Conservation (phyloP, 495 filamentous ascomycete genomes). For the Penicillium bialowiezense region DNA sequence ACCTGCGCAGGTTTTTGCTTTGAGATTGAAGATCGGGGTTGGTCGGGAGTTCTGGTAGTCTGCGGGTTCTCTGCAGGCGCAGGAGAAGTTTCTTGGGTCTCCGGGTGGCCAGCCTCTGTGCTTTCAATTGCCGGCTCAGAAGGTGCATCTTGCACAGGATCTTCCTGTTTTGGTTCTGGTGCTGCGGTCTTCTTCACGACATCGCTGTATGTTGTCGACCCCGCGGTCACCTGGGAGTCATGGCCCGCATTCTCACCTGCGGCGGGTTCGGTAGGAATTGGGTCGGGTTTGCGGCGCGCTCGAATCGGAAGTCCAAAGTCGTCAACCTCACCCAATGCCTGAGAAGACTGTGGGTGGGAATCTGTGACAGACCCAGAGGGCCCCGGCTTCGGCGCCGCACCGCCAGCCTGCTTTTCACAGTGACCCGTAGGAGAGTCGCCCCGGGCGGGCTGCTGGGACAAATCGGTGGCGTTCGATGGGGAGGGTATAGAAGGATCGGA, state of each 20-base stretch:
- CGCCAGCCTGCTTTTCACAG: conserved; percentile 17
- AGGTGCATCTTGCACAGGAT: not conserved
- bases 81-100: not conserved
- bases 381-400: conserved; percentile 9
- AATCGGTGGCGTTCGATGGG: conserved; percentile 9
- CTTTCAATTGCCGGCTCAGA: not conserved
- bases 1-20: conserved; percentile 30
- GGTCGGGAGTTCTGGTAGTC: not conserved
- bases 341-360: conserved; percentile 7
- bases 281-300: conserved; percentile 19
- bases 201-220: conserved; percentile 4
- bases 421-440: conserved; percentile 7
- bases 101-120: conserved; percentile 1
- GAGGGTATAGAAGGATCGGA: conserved; percentile 10
- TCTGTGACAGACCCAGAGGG: not conserved
- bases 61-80: conserved; percentile 14
- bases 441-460: conserved; percentile 2
- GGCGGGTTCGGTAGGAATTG: conserved; percentile 13
- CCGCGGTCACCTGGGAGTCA: conserved; percentile 12
- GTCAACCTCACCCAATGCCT: conserved; percentile 31
- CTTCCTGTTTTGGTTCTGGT: not conserved
- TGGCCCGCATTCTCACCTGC: conserved; percentile 21
- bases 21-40: conserved; percentile 16
- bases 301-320: conserved; percentile 49
- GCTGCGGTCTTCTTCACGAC: not conserved